Conservation (phyloP, 2,329 filamentous ascomycete genomes). For the Exophiala sideris region DNA sequence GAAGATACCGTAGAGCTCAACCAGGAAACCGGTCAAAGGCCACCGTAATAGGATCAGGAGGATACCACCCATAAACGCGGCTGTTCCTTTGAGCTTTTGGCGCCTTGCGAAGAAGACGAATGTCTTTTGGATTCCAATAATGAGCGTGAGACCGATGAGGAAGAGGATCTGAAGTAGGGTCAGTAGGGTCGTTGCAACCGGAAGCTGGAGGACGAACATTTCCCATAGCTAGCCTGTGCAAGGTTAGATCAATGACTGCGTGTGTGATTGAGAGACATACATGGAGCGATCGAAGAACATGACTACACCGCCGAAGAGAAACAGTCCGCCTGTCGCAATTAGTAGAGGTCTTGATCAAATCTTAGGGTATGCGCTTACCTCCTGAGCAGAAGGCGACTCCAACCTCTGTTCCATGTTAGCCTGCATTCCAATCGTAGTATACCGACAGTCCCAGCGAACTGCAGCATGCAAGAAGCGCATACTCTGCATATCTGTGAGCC, state of each 20-base stretch:
- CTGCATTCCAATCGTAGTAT: constrained; percentile 15
- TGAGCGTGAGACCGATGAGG: constrained; percentile 90
- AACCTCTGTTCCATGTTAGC: constrained; percentile 63
- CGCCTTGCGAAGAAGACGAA: constrained; percentile 89
- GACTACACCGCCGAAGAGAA: constrained; percentile 88
- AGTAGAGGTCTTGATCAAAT: neutral
- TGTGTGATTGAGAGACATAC: constrained; percentile 50
- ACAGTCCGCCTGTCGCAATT: constrained; percentile 70
- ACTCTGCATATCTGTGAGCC: constrained; percentile 96
- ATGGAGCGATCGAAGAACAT: constrained; percentile 98
- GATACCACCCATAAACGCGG: constrained; percentile 81
- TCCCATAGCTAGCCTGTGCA: constrained; percentile 84
- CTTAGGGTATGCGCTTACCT: constrained; percentile 59
- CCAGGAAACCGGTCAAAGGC: constrained; percentile 83
- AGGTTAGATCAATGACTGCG: constrained; percentile 6
- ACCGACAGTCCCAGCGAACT: neutral
- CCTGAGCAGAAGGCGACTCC: constrained; percentile 97
- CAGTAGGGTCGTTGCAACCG: constrained; percentile 17
- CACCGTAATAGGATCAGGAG: constrained; percentile 82
- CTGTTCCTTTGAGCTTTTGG: constrained; percentile 88
- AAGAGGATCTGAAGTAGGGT: constrained; percentile 74
- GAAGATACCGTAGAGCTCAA: constrained; percentile 90
- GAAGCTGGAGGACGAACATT: constrained; percentile 58
- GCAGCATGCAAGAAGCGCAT: constrained; percentile 40
- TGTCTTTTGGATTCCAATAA: constrained; percentile 90